Conservation (phyloP, 2,329 filamentous ascomycete species). For the Colletotrichum karsti region DNA sequence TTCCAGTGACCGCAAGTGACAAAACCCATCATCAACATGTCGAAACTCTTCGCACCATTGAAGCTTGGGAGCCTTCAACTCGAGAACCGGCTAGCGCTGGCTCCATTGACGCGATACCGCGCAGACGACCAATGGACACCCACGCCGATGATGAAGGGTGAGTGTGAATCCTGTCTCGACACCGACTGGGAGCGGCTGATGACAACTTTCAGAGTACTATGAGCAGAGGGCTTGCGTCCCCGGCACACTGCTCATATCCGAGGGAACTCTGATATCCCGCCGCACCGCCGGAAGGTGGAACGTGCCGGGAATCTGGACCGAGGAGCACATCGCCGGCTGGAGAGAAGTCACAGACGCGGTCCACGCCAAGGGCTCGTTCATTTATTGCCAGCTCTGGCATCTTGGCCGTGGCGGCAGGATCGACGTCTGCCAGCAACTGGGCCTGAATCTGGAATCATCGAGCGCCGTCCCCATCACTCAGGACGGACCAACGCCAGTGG, state of each 20-base stretch:
- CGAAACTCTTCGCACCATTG: constrained; percentile 28
- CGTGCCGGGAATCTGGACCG: constrained; percentile 65
- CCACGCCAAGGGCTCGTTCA: constrained; percentile 67
- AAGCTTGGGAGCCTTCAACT: constrained; percentile 29
- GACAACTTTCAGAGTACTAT: constrained; percentile 35
- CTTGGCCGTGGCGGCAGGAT: constrained; percentile 61
- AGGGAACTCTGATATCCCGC: constrained; percentile 62
- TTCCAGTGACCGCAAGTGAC: neutral
- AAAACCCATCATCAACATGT: constrained; percentile 23
- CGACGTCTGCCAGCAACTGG: constrained; percentile 47
- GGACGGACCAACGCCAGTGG: constrained; percentile 62
- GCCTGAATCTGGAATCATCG: constrained; percentile 55
- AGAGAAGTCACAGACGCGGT: constrained; percentile 67
- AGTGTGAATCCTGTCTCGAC: neutral
- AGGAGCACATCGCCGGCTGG: constrained; percentile 68
- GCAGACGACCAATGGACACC: constrained; percentile 32
- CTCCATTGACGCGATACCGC: constrained; percentile 33
- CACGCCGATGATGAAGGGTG: constrained; percentile 28
- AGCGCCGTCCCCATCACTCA: constrained; percentile 53
- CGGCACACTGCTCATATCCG: constrained; percentile 61
- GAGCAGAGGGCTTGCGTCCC: constrained; percentile 42
- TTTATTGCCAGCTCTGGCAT: constrained; percentile 73
- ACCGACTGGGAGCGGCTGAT: neutral
- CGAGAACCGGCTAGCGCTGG: constrained; percentile 31
- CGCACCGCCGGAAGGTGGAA: constrained; percentile 54